Base-by-base conservation (phyloP, 75 land plant species). In the Sequoia sempervirens region DNA sequence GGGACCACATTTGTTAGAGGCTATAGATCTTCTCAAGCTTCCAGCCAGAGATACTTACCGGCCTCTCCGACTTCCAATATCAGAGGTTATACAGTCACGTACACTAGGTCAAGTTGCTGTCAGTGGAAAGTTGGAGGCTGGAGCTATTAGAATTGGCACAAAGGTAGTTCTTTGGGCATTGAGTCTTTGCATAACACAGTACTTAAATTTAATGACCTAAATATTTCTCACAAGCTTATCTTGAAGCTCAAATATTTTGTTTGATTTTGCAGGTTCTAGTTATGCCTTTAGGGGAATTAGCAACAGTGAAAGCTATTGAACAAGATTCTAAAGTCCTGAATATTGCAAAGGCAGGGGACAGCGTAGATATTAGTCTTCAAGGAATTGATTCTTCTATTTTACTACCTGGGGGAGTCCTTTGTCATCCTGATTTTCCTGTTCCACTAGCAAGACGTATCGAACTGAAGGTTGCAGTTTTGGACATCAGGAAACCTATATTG, bases 391-490 rank as follows among this genome's bases (percentile, higher is more conserved):
- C 79, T 23, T 82, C 76, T 58, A 70, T 82, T 76, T 54, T 95
- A 40, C 84, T 87, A 68, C 82, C 93, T 78, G 99, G 98, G 1
- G 98, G 93, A 28, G 93, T 97, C 34, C 56, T 97, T 15, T 97
- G 99, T 75, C 99, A 97, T 84, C 98, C 95, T 20, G 95, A 97
- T 85, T 95, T 88, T 78, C 95, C 96, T 30, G 89, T 97, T 50
- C 84, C 90, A 20, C 85, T 90, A 47, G 92, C 95, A 70, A 83
- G 87, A 41, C 89, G 86, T 70, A 89, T 97, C 68, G 95, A 97
- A 85, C 82, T 97, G 50, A 96, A 92, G 84, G 85, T 97, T 54
- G 89, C 92, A 23, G 85, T 89, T 6, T 83, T 97, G 83, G 94
- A 92, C 66, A 82, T 88, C 79, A 54, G 84, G 46, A 85, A 81